Evolutionary conservation across 2,329 filamentous ascomycete genomes (phyloP).

Genomic region (Colletotrichum sp.): DNA sequence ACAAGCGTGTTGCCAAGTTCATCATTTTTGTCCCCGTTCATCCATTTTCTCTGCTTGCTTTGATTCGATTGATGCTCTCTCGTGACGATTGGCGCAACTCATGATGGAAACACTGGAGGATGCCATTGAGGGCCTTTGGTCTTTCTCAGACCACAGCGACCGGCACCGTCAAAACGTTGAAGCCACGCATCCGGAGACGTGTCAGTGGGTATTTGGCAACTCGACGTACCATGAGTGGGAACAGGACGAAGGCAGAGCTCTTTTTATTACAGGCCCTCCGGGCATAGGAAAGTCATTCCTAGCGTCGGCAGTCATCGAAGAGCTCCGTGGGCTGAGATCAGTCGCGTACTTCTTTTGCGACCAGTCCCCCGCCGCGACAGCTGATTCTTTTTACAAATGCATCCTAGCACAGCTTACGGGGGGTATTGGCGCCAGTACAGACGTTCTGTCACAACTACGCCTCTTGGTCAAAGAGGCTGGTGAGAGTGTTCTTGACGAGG

Average conservation of each 20-base stretch:
- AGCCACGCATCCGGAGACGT: neutral
- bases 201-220: neutral
- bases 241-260: neutral
- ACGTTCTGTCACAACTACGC: neutral
- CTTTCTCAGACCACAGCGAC: neutral
- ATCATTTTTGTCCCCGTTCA: neutral
- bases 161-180: neutral
- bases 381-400: neutral
- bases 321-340: neutral
- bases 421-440: neutral
- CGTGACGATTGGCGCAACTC: neutral
- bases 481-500: neutral
- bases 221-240: neutral
- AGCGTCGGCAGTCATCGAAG: neutral
- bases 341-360: neutral
- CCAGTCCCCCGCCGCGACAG: fast-evolving
- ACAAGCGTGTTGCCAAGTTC: neutral
- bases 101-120: neutral
- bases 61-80: neutral
- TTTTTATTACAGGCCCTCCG: neutral
- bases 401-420: neutral
- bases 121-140: neutral
- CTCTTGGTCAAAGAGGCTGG: neutral
- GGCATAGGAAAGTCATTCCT: neutral
- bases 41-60: neutral